A percentile compares a stretch with the other conserved stretches of the same genome.
These are phyloP conservation scores for Theileria luwenshuni DNA, from an alignment of 169 alveolate species.

Conservation along the genomic window DNA sequence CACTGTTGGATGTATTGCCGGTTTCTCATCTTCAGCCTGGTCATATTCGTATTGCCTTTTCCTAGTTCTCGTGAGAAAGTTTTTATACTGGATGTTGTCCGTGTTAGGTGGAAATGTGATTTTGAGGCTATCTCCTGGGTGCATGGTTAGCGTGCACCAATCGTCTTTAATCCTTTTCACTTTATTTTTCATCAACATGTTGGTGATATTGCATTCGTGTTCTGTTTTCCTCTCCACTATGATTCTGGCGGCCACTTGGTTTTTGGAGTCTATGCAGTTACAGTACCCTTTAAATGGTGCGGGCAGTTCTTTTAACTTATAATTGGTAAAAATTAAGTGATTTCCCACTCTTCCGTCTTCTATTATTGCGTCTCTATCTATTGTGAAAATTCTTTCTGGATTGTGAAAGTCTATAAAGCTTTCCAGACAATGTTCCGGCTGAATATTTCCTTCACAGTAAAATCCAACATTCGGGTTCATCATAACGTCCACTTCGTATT, in stretches of 20 bases:
- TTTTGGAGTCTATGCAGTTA: constrained; percentile 12
- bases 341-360: background rate
- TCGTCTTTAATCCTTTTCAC: constrained; percentile 21
- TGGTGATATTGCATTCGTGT: constrained; percentile 18
- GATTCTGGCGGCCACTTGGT: constrained; percentile 5
- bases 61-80: background rate
- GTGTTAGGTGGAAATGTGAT: constrained; percentile 25
- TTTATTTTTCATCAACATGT: constrained; percentile 15
- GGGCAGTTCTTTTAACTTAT: background rate
- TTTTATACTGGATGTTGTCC: background rate
- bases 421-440: constrained; percentile 23
- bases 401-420: background rate
- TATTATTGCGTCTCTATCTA: background rate
- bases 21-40: background rate
- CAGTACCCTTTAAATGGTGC: constrained; percentile 30
- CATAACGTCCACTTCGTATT: constrained; percentile 39
- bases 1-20: too few relatives aligned
- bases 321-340: background rate
- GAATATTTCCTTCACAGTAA: constrained; percentile 35
- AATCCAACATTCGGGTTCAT: constrained; percentile 31
- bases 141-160: constrained; percentile 36
- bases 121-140: constrained; percentile 31
- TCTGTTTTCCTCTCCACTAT: background rate
- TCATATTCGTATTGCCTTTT: background rate
- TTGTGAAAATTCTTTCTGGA: background rate